A percentile compares a stretch with the other conserved stretches of the same genome.
Conservation (phyloP, 768 basidiomycete species). For the Auricularia sp. region DNA sequence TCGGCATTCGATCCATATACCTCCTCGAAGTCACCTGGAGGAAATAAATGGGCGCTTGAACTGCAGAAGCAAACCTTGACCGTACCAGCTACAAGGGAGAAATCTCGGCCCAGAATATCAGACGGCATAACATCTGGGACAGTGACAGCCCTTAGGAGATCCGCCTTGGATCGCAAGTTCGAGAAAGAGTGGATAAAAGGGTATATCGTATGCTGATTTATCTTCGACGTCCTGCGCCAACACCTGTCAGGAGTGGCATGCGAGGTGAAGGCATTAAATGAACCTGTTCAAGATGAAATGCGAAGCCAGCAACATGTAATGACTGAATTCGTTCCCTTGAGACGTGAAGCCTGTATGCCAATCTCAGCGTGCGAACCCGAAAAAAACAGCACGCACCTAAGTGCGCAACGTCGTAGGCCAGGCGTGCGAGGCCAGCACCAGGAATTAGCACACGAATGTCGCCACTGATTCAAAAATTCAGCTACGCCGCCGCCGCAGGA, state of each 20-base stretch:
- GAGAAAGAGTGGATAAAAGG: conserved; percentile 92
- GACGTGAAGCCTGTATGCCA: conserved; percentile 61
- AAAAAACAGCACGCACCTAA: conserved; percentile 40
- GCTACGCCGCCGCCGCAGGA: no score
- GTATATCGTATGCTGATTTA: conserved; percentile 66
- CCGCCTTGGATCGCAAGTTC: conserved; percentile 49
- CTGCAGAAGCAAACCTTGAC: conserved; percentile 8
- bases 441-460: conserved; percentile 73
- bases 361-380: neutral
- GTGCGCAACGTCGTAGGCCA: conserved; percentile 81
- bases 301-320: conserved; percentile 88
- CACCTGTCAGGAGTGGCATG: neutral
- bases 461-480: conserved; percentile 22
- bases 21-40: conserved; percentile 81
- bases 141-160: conserved; percentile 54
- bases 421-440: conserved; percentile 78
- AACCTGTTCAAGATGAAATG: conserved; percentile 82
- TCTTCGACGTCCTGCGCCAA: conserved; percentile 43
- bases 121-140: conserved; percentile 83
- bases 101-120: conserved; percentile 49
- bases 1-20: conserved; percentile 55
- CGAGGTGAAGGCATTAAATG: conserved; percentile 10
- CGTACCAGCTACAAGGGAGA: conserved; percentile 77
- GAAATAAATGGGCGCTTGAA: neutral
- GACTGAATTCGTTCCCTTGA: conserved; percentile 93